phyloP scores from a whole-genome alignment of 345 rosid species.

The Aurinia saxatilis region DNA sequence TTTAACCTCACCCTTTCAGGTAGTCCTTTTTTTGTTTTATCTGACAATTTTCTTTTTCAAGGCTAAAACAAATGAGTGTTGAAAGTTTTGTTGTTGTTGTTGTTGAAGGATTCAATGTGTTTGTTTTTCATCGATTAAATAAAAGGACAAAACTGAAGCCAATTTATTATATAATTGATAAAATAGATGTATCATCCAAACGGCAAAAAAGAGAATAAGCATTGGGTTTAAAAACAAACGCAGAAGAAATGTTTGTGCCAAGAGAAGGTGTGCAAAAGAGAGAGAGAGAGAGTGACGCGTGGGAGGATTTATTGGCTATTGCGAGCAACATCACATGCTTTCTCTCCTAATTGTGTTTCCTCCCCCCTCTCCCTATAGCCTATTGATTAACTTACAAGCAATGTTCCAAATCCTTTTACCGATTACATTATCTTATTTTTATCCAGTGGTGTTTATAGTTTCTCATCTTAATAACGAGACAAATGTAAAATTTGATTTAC shows the following conservation, averaged over 20 bases:
- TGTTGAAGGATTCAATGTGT: not conserved
- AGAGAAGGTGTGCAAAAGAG: slow-evolving; percentile 15
- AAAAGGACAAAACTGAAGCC: not conserved
- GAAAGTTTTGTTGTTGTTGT: not conserved
- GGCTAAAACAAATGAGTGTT: not conserved
- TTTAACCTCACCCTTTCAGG: not conserved
- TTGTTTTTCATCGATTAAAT: not conserved
- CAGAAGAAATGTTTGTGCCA: slow-evolving; percentile 3
- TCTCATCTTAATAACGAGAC: no score
- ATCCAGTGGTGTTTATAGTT: no score
- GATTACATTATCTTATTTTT: no score
- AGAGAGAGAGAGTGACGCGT: slow-evolving; percentile 30
- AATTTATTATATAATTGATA: not conserved
- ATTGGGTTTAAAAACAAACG: not conserved
- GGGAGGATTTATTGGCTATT: slow-evolving; percentile 15
- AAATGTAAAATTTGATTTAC: no score
- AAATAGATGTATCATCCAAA: slow-evolving; percentile 9
- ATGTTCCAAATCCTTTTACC: not conserved
- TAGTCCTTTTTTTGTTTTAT: not conserved
- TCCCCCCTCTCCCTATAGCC: not conserved
- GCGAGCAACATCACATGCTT: slow-evolving; percentile 14
- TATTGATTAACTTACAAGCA: not conserved
- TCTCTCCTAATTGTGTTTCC: slow-evolving; percentile 13
- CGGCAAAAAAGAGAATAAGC: not conserved
- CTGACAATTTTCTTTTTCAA: not conserved